Percentiles rank a stretch among this genome's conserved stretches.
Conservation (phyloP, 768 basidiomycete genomes). For the Russula griseocarnosa region DNA sequence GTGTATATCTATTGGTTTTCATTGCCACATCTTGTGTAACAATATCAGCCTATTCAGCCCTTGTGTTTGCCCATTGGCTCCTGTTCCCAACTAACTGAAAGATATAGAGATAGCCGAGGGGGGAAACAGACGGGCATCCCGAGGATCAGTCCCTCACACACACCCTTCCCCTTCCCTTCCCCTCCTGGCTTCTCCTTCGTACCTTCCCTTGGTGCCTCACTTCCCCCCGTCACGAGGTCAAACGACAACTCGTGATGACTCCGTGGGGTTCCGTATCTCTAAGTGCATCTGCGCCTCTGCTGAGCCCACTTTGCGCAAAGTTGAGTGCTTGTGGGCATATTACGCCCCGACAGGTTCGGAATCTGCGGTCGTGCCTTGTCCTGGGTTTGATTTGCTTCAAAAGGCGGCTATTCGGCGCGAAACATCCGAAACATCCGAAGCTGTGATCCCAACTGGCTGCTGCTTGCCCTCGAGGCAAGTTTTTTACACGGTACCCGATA, state of each 20-base stretch:
- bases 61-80: background rate
- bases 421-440: background rate
- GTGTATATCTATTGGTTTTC: slow-evolving; percentile 23
- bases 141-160: slow-evolving; percentile 14
- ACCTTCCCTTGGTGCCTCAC: slow-evolving; percentile 10
- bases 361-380: background rate
- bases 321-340: too few relatives aligned
- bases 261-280: slow-evolving; percentile 9
- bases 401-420: background rate
- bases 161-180: slow-evolving; percentile 7
- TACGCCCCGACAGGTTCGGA: background rate
- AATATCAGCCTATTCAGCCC: slow-evolving; percentile 25
- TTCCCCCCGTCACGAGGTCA: slow-evolving; percentile 3
- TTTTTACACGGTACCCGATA: background rate
- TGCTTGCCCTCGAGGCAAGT: background rate
- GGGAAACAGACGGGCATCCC: slow-evolving; percentile 2
- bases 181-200: background rate
- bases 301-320: too few relatives aligned
- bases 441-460: background rate
- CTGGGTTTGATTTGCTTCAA: background rate
- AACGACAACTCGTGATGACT: background rate
- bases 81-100: background rate
- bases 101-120: background rate
- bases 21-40: slow-evolving; percentile 24
- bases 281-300: too few relatives aligned